These are phyloP conservation scores for Phlebiopsis gigantea DNA, from an alignment of 768 basidiomycete genomes.

Conservation along the genomic window DNA sequence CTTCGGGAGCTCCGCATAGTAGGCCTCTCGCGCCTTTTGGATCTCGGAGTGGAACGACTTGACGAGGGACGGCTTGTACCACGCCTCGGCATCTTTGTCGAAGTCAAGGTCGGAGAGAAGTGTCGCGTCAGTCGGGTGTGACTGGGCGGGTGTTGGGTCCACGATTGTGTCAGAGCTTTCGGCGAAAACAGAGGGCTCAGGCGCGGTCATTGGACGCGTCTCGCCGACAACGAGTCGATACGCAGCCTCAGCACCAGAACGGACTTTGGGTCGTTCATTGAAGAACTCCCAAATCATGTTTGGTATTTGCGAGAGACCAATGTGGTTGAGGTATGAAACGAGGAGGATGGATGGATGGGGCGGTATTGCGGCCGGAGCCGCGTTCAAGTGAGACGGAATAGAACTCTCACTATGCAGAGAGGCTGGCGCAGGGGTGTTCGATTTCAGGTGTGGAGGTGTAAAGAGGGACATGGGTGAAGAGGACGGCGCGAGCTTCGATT, in stretches of 20 bases:
- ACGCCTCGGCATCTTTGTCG: conserved; percentile 57
- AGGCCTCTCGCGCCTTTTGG: conserved; percentile 65
- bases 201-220: conserved; percentile 51
- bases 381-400: conserved; percentile 28
- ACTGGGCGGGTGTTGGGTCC: conserved; percentile 16
- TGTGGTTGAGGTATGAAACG: conserved; percentile 65
- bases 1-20: conserved; percentile 65
- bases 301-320: conserved; percentile 83
- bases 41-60: conserved; percentile 47
- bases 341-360: conserved; percentile 76
- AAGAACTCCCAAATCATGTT: conserved; percentile 91
- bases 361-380: conserved; percentile 55
- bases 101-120: conserved; percentile 64
- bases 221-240: conserved; percentile 61
- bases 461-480: conserved; percentile 19
- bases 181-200: conserved; percentile 17
- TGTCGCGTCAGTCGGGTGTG: conserved; percentile 14
- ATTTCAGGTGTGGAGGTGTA: conserved; percentile 19
- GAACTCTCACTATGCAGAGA: conserved; percentile 13
- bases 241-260: conserved; percentile 74
- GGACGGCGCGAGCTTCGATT: conserved; percentile 30
- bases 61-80: conserved; percentile 59
- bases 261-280: conserved; percentile 80
- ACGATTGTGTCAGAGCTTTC: conserved; percentile 16
- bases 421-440: conserved; percentile 19